Conservation (phyloP, 129 eudicot genomes). For the Chrysanthemum makinoi region DNA sequence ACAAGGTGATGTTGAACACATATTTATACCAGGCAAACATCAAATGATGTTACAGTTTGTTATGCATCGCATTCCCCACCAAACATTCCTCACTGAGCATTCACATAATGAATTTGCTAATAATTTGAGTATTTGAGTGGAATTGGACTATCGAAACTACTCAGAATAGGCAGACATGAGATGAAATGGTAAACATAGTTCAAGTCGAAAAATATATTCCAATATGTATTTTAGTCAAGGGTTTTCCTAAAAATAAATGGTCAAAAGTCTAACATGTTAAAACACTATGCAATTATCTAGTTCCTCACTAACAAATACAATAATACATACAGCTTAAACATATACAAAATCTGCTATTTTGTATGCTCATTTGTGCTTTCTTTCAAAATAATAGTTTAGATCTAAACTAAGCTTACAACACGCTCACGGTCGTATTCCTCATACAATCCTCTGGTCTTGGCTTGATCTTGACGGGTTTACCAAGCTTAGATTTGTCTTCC, state of each 20-base stretch:
- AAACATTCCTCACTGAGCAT: no score
- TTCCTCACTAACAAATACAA: constrained; percentile 3
- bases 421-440: constrained; percentile 22
- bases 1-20: no score
- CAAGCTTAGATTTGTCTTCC: constrained; percentile 82
- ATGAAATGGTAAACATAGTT: no score
- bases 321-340: constrained; percentile 24
- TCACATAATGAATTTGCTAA: no score
- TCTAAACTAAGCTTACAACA: constrained; percentile 18
- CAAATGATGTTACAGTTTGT: no score
- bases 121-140: no score
- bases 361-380: neutral
- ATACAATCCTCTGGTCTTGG: constrained; percentile 36
- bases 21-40: no score
- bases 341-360: constrained; percentile 8
- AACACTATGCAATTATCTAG: neutral
- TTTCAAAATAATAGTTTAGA: constrained; percentile 1
- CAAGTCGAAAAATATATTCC: neutral
- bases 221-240: neutral
- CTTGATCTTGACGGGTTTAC: constrained; percentile 86
- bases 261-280: neutral
- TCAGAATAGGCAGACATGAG: no score
- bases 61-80: no score
- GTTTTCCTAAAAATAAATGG: neutral
- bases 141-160: no score